Conservation (phyloP, 805 yeast genomes). For the Henningerozyma blattae region DNA sequence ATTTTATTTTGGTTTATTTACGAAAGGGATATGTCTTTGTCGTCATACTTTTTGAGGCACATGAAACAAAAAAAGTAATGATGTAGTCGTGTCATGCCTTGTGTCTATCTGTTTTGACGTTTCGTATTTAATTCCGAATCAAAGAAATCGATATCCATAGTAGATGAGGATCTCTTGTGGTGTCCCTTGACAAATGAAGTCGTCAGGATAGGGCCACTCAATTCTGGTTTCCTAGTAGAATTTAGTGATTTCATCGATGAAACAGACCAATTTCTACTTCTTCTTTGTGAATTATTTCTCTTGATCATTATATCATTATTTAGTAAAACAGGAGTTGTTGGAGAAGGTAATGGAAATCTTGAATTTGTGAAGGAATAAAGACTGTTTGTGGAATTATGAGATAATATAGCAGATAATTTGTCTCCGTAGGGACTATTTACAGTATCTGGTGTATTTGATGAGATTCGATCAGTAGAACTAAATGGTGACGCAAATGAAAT, state of each 20-base stretch:
- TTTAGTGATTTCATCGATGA: conserved; percentile 1
- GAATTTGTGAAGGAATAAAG: conserved; percentile 2
- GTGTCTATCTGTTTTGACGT: conserved; percentile 5
- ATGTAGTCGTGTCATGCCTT: background rate
- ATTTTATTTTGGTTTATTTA: too few species aligned
- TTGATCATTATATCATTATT: conserved; percentile 1
- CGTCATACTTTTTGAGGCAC: too few species aligned
- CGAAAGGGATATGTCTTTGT: too few species aligned
- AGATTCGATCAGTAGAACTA: background rate
- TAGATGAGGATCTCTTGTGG: conserved; percentile 17
- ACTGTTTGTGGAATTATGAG: conserved; percentile 2
- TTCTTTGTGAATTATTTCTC: conserved; percentile 1
- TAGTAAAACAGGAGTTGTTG: conserved; percentile 12
- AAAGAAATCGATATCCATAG: conserved; percentile 17
- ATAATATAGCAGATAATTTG: background rate
- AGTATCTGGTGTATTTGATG: conserved; percentile 9
- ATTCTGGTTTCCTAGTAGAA: background rate
- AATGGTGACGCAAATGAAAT: conserved; percentile 12
- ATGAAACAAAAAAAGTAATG: too few species aligned
- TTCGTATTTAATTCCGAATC: conserved; percentile 9
- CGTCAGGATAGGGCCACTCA: background rate
- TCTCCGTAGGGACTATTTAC: conserved; percentile 1
- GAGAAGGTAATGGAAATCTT: conserved; percentile 12
- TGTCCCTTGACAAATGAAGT: conserved; percentile 8
- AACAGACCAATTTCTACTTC: conserved; percentile 2